Evolutionary conservation across 2,329 filamentous ascomycete genomes (phyloP).

Genomic region (Tolypocladium endophyticum): DNA sequence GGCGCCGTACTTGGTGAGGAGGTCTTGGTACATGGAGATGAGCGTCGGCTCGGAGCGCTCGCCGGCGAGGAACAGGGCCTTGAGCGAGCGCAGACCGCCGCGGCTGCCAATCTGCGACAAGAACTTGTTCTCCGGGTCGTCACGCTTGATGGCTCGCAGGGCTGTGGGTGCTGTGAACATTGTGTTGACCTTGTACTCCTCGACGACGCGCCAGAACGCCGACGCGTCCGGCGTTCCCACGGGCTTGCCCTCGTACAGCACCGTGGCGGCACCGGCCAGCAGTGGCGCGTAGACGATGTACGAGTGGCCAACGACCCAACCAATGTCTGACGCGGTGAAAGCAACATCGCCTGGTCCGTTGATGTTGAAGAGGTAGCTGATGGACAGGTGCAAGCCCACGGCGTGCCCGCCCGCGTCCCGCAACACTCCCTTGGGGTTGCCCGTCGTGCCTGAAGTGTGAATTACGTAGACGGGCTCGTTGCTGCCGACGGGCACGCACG

Average conservation of each 20-base stretch:
- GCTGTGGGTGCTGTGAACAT: slow-evolving; percentile 84
- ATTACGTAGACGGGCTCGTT: slow-evolving; percentile 82
- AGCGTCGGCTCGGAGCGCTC: slow-evolving; percentile 85
- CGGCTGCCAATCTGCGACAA: slow-evolving; percentile 53
- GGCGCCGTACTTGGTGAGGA: slow-evolving; percentile 57
- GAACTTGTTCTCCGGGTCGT: slow-evolving; percentile 64
- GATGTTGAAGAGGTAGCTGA: slow-evolving; percentile 74
- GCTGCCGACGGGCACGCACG: slow-evolving; percentile 67
- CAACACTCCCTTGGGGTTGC: slow-evolving; percentile 71
- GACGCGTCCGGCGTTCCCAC: slow-evolving; percentile 80
- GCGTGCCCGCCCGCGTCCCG: slow-evolving; percentile 79
- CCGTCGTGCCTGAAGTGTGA: slow-evolving; percentile 78
- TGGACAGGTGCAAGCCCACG: slow-evolving; percentile 72
- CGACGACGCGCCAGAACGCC: slow-evolving; percentile 78
- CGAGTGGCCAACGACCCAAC: slow-evolving; percentile 61
- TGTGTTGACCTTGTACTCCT: slow-evolving; percentile 75
- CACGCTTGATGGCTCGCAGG: slow-evolving; percentile 74
- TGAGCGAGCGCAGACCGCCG: slow-evolving; percentile 61
- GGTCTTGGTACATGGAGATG: slow-evolving; percentile 66
- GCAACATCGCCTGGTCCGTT: slow-evolving; percentile 71
- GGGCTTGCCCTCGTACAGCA: slow-evolving; percentile 91
- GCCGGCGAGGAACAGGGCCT: slow-evolving; percentile 74
- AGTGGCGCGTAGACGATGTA: slow-evolving; percentile 88
- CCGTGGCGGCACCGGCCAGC: slow-evolving; percentile 72
- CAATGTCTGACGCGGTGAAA: slow-evolving; percentile 73